Percentiles rank a stretch among this genome's conserved stretches.
These are phyloP conservation scores for Volvox carteri DNA, from an alignment of 163 green algal genomes.

Conservation along the genomic window DNA sequence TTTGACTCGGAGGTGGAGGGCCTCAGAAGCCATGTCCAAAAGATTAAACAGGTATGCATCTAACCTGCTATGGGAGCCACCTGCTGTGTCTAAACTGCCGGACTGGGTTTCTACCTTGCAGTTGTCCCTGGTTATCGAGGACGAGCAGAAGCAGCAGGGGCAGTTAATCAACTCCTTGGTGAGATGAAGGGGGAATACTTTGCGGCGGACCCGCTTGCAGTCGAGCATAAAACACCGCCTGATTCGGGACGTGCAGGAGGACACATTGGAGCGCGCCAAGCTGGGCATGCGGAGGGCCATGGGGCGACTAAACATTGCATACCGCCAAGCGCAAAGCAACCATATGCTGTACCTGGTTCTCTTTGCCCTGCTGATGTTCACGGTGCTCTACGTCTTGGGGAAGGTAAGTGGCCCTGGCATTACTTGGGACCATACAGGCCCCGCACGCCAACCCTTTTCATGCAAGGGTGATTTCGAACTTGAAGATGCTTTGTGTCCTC, in stretches of 20 bases:
- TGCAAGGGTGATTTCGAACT: too few relatives aligned
- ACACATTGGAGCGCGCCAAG: slow-evolving; percentile 66
- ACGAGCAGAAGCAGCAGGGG: slow-evolving; percentile 64
- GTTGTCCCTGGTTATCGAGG: slow-evolving; percentile 60
- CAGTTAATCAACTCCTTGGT: slow-evolving; percentile 66
- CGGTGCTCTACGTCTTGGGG: slow-evolving; percentile 61
- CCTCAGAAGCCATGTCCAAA: slow-evolving; percentile 57
- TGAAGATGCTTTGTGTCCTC: not conserved
- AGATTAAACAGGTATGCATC: slow-evolving; percentile 61
- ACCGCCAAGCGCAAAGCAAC: slow-evolving; percentile 63
- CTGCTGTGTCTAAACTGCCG: not conserved
- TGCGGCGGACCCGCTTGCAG: not conserved
- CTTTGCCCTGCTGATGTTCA: slow-evolving; percentile 62
- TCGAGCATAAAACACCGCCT: not conserved
- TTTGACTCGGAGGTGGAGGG: slow-evolving; percentile 66
- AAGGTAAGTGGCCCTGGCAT: slow-evolving; percentile 51
- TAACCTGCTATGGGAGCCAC: not conserved
- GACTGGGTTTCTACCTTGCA: slow-evolving; percentile 26
- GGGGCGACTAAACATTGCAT: slow-evolving; percentile 64
- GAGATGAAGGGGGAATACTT: not conserved
- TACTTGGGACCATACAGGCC: too few relatives aligned
- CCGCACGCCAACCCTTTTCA: too few relatives aligned
- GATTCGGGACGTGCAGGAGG: slow-evolving; percentile 60
- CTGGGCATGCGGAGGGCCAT: slow-evolving; percentile 57
- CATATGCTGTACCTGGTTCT: slow-evolving; percentile 72